A percentile compares a stretch with the other conserved stretches of the same genome.
Evolutionary conservation across 106 monocot species (phyloP).

Genomic region (Dioscorea zingiberensis): DNA sequence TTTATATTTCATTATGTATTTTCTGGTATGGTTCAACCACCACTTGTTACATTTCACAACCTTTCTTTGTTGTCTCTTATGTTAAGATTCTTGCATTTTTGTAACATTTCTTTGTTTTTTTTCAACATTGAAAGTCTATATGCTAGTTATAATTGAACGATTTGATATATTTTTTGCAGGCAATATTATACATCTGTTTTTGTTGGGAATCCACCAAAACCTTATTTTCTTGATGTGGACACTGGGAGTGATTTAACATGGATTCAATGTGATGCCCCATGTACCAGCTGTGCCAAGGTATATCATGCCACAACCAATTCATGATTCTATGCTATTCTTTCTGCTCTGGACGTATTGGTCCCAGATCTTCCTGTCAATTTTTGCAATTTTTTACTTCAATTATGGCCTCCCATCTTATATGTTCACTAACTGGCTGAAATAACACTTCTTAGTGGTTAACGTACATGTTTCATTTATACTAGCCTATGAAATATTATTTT

Average conservation of each 20-base stretch:
- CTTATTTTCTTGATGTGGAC: slow-evolving; percentile 88
- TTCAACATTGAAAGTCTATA: neutral
- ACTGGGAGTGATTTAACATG: slow-evolving; percentile 91
- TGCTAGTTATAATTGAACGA: slow-evolving; percentile 1
- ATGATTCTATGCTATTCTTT: too few species aligned
- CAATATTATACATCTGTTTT: slow-evolving; percentile 74
- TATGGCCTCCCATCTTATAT: too few species aligned
- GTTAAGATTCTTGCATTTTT: neutral
- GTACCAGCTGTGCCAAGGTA: slow-evolving; percentile 87
- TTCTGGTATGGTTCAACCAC: neutral
- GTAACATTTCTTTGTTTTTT: neutral
- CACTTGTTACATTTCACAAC: neutral
- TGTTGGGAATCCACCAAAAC: slow-evolving; percentile 80
- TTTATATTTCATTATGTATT: neutral
- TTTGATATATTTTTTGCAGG: slow-evolving; percentile 29
- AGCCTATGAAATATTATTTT: too few species aligned
- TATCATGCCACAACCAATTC: neutral
- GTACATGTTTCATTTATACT: too few species aligned
- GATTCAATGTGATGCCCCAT: slow-evolving; percentile 97
- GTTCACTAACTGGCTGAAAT: too few species aligned
- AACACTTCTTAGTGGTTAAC: too few species aligned
- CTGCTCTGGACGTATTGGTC: too few species aligned
- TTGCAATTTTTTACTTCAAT: too few species aligned
- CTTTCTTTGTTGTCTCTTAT: neutral
- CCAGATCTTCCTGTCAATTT: too few species aligned